Percentiles rank a stretch among this genome's conserved stretches.
Conservation (phyloP, 1,284 basidiomycete genomes). For the Naganishia albida region DNA sequence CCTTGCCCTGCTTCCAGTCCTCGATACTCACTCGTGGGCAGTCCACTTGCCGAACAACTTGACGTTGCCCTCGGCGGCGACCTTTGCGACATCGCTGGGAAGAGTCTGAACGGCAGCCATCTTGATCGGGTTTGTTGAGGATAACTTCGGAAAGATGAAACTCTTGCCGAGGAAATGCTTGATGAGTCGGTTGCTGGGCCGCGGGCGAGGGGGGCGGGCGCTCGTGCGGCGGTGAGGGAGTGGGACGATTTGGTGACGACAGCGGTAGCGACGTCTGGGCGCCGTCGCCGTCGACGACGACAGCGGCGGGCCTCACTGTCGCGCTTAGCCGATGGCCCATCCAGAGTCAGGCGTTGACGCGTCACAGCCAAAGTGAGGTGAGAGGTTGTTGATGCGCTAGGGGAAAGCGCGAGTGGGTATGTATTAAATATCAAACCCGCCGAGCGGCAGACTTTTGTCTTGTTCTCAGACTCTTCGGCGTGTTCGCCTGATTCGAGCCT, state of each 20-base stretch:
- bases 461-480: not conserved
- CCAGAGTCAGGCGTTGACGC: slow-evolving; percentile 13
- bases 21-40: slow-evolving; percentile 78
- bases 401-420: too few species aligned
- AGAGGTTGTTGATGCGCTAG: not conserved
- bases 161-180: slow-evolving; percentile 20
- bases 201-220: not conserved
- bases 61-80: slow-evolving; percentile 70
- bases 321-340: slow-evolving; percentile 18
- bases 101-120: slow-evolving; percentile 59
- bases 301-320: slow-evolving; percentile 6
- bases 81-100: slow-evolving; percentile 78
- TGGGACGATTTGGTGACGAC: slow-evolving; percentile 26
- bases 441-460: slow-evolving; percentile 16
- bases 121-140: slow-evolving; percentile 36
- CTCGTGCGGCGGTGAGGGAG: not conserved
- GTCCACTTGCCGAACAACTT: slow-evolving; percentile 98
- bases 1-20: slow-evolving; percentile 19
- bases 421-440: too few species aligned
- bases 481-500: not conserved
- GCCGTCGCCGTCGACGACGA: slow-evolving; percentile 8
- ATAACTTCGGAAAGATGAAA: not conserved
- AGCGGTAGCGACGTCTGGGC: slow-evolving; percentile 1
- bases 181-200: slow-evolving; percentile 22
- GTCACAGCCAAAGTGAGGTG: not conserved